Base-by-base conservation (phyloP, 2,329 filamentous ascomycete genomes). In the Lachnellula cervina region DNA sequence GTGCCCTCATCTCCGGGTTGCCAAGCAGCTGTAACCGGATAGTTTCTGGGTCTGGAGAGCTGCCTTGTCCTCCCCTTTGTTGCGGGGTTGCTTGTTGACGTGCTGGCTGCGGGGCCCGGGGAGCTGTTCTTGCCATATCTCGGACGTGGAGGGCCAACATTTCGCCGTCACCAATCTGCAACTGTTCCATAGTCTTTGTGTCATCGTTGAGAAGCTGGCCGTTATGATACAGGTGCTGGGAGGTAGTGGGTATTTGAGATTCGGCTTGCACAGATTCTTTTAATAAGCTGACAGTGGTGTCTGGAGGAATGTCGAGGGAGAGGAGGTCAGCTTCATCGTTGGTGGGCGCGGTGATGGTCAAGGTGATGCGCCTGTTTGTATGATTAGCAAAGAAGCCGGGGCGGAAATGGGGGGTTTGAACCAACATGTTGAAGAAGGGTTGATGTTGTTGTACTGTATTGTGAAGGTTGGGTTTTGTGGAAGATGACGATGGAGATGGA, bases 161-260 rank as follows among this genome's bases (percentile, higher is more conserved):
- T 68, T 97, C 94, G 54, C 90, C 90, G 73, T 97, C 90, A 49
- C 79, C 82, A 65, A 99, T 88, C 43, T 87, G 82, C 34, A 92
- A 81, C 66, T 93, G 81, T 63, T 91, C 83, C 68, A 99, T 81
- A 3, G 91, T 96, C 71, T 91, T 88, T 56, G 80, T 74, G 66
- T 92, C 87, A 72, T 91, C 86, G 63, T 77, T 80, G 54, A 99
- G 83, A 43, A 92, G 82, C 62, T 84, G 82, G 62, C 93, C 94
- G 71, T 97, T 95, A 75, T 93, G 88, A 74, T 94, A 95, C 69
- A 97, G 86, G 69, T 90, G 86, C 72, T 97, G 91, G 47, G 87
- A 80, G 45, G 79, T 77, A 17, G 84, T 80, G 28, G 88, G 83
- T 64, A 96, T 86, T 65, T 78, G 78, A 49, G 87, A 87, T 73